Base-by-base conservation (phyloP, 495 filamentous ascomycete genomes). In the Trichodelitschia bisporula region DNA sequence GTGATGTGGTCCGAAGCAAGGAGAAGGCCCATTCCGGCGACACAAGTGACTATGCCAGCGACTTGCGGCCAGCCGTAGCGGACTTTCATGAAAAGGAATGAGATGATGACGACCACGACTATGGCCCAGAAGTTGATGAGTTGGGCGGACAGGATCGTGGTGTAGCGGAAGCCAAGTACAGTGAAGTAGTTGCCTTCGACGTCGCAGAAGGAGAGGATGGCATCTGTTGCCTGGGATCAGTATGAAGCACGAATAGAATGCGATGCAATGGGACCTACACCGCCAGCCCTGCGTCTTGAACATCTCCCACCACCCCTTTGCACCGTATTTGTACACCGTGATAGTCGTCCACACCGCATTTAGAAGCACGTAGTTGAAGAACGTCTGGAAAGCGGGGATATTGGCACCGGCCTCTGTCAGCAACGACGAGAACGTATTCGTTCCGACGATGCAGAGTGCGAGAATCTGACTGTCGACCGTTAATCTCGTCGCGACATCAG, bases 111-210 rank as follows among this genome's bases (percentile, higher is more conserved):
- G 17, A 97, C 86, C 34, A 86, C 69, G 13, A 84, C 77, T 36
- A 97, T 97, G 40, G 83, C 73, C 84, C 86, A 97, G 63, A 97
- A 95, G 60, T 91, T 91, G 53, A 97, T 82, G 19, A 97, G 61
- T 54, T 93, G 83, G 5, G 77, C 82, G 31, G 77, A 86, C 20
- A 86, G 65, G 47, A 83, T 73, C 44, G 70, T 86, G 29, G 82
- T 89, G 53, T 92, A 89, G 17, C 75, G 63, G 58, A 92, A 95
- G 23, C 82, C 86, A 15, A 93, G 64, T 27, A 97, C 86, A 38
- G 76, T 73, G 51, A 95, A 93, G 59, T 92, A 97, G 54, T 97
- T 97, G 26, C 86, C 86, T 55, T 92, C 65, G 28, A 95, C 86
- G 43, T 97, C 86, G 25, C 82, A 62, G 56, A 93, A 91, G 18